These are phyloP conservation scores for Sclerotinia glacialis DNA, from an alignment of 2,329 filamentous ascomycete genomes.

Conservation along the genomic window DNA sequence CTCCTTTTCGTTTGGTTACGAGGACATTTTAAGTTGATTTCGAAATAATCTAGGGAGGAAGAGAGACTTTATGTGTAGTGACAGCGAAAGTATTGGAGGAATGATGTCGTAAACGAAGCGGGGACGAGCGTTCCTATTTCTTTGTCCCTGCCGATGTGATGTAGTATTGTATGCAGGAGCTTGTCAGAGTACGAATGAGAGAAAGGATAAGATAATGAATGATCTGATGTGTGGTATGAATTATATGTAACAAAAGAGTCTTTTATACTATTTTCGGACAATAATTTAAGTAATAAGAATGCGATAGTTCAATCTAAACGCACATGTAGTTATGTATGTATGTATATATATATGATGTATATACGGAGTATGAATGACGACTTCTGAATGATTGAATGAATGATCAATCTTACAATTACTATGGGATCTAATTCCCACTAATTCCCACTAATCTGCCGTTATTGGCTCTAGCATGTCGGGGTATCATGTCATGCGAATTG, in stretches of 20 bases:
- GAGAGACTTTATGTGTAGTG: conserved; percentile 11
- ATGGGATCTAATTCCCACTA: too few species aligned
- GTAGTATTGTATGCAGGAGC: conserved; percentile 11
- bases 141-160: conserved; percentile 22
- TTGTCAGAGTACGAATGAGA: not conserved
- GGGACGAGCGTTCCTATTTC: conserved; percentile 4
- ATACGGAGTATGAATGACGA: too few species aligned
- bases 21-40: conserved; percentile 3
- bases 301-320: not conserved
- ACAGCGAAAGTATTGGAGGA: not conserved
- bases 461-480: conserved; percentile 5
- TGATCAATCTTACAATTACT: too few species aligned
- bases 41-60: not conserved
- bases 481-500: not conserved
- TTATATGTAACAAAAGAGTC: not conserved
- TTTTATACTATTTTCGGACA: not conserved
- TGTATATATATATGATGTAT: too few species aligned
- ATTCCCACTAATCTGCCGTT: conserved; percentile 12
- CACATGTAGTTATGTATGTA: not conserved
- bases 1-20: conserved; percentile 18
- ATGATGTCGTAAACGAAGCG: conserved; percentile 13
- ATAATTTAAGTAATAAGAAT: not conserved
- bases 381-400: too few species aligned
- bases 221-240: not conserved
- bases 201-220: not conserved